phyloP scores from a whole-genome alignment of 2,329 filamentous ascomycete genomes.

The Rutstroemia sp. region DNA sequence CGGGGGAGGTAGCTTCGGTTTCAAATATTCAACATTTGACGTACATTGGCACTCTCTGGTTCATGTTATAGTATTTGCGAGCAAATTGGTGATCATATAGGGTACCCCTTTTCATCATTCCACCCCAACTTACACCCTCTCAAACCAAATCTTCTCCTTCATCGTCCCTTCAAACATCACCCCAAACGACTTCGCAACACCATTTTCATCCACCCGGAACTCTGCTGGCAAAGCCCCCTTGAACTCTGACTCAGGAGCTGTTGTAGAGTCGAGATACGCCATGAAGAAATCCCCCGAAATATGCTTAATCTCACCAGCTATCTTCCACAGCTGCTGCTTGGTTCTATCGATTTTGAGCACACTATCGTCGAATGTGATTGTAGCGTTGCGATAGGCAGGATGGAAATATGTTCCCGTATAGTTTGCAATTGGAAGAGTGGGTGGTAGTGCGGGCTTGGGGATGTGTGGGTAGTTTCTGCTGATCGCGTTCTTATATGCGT shows the following conservation, averaged over 20 bases:
- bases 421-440: conserved; percentile 29
- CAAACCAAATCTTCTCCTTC: conserved; percentile 27
- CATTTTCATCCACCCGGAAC: conserved; percentile 21
- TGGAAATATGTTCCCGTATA: conserved; percentile 39
- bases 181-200: conserved; percentile 17
- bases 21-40: no score
- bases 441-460: conserved; percentile 31
- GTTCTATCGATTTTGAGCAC: conserved; percentile 4
- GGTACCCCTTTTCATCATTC: no score
- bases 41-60: no score
- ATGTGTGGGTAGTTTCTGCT: conserved; percentile 33
- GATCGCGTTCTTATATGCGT: conserved; percentile 28
- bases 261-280: conserved; percentile 11
- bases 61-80: no score
- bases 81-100: no score
- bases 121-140: conserved; percentile 10
- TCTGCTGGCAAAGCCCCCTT: conserved; percentile 18
- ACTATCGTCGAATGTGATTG: conserved; percentile 10
- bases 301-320: conserved; percentile 20
- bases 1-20: no score
- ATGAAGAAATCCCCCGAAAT: conserved; percentile 27
- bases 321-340: conserved; percentile 7
- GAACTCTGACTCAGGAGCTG: conserved; percentile 12
- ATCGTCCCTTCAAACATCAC: conserved; percentile 18
- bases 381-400: conserved; percentile 33